Percentiles rank a stretch among this genome's conserved stretches.
These are phyloP conservation scores for Theileria parva DNA, from an alignment of 169 alveolate species.

Conservation along the genomic window DNA sequence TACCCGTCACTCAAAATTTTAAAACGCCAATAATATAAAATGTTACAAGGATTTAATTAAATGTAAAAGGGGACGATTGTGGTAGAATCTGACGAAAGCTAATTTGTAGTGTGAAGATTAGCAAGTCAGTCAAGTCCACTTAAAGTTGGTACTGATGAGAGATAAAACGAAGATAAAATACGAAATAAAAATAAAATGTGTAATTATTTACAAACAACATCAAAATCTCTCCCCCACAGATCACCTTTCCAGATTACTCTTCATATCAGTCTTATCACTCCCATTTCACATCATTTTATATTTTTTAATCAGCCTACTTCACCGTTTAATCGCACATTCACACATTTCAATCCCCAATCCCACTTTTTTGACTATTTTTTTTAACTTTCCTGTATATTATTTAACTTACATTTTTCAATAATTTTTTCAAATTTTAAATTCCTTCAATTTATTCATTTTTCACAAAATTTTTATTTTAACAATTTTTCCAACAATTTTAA, in stretches of 20 bases:
- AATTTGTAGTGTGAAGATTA: neutral
- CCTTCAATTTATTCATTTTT: neutral
- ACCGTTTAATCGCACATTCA: neutral
- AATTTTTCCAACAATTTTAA: neutral
- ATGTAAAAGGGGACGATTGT: neutral
- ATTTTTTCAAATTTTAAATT: too few species aligned
- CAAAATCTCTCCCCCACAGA: slow-evolving; percentile 11
- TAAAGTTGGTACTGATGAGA: neutral
- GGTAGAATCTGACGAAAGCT: slow-evolving; percentile 1
- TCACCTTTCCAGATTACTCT: neutral
- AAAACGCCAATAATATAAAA: neutral
- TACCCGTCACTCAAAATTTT: neutral
- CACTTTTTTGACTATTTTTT: too few species aligned
- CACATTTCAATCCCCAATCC: neutral
- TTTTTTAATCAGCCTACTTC: neutral
- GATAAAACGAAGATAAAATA: neutral
- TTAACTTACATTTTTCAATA: too few species aligned
- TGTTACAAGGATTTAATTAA: neutral
- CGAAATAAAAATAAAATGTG: slow-evolving; percentile 5
- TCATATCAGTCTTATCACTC: neutral
- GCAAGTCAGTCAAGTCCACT: neutral
- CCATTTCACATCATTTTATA: neutral
- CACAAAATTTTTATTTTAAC: neutral
- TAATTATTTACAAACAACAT: slow-evolving; percentile 6
- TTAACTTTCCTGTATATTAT: neutral